Evolutionary conservation across 106 monocot species (phyloP).

Genomic region (Apostasia ramifera): DNA sequence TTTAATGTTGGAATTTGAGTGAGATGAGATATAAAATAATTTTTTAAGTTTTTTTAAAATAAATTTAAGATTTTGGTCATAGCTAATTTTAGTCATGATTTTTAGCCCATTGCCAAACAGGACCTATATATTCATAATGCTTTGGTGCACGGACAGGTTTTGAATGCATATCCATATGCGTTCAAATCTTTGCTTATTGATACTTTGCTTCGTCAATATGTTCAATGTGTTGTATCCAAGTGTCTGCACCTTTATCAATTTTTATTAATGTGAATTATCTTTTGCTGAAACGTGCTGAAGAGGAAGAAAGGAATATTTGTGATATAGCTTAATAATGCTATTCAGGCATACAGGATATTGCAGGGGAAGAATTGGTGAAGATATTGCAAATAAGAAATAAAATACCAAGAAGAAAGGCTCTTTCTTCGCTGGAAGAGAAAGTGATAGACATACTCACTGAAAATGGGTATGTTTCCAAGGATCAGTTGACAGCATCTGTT

Average conservation of each 20-base stretch:
- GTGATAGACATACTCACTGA: constrained; percentile 79
- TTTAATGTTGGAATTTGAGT: too few relatives aligned
- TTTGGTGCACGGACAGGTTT: too few relatives aligned
- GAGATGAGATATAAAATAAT: too few relatives aligned
- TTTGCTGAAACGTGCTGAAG: too few relatives aligned
- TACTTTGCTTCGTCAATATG: neutral
- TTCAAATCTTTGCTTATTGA: neutral
- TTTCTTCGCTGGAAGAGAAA: constrained; percentile 78
- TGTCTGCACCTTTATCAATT: neutral
- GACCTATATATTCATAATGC: too few relatives aligned
- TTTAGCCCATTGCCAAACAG: too few relatives aligned
- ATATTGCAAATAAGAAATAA: constrained; percentile 89
- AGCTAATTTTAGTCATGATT: too few relatives aligned
- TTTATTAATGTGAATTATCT: neutral
- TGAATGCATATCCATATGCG: too few relatives aligned
- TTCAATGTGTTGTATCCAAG: neutral
- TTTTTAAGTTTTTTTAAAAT: too few relatives aligned
- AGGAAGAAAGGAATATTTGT: too few relatives aligned
- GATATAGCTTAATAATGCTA: too few relatives aligned
- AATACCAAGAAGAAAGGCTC: constrained; percentile 85
- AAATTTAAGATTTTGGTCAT: too few relatives aligned
- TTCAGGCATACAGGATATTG: constrained; percentile 56
- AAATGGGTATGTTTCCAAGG: constrained; percentile 74
- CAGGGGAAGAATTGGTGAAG: constrained; percentile 71
- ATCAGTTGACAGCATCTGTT: constrained; percentile 23